These are phyloP conservation scores for Colletotrichum gigasporum DNA, from an alignment of 2,329 filamentous ascomycete species.

Conservation along the genomic window DNA sequence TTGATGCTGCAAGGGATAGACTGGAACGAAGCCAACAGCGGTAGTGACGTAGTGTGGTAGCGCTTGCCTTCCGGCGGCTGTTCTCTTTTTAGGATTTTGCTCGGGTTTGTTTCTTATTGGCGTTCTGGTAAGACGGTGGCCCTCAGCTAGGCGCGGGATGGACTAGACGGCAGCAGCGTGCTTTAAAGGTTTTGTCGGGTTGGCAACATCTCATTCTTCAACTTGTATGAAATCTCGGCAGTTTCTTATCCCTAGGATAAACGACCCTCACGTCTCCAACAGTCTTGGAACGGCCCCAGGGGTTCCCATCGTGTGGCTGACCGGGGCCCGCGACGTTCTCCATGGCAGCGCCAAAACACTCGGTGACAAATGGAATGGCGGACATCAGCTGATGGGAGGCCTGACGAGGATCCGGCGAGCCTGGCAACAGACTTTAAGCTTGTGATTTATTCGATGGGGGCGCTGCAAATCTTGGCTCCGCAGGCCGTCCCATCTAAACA, in stretches of 20 bases:
- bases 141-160: conserved; percentile 9
- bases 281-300: too few relatives aligned
- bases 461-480: neutral
- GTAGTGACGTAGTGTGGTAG: neutral
- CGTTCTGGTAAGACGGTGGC: conserved; percentile 8
- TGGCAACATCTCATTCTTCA: neutral
- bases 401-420: neutral
- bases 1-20: conserved; percentile 38
- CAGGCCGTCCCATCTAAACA: neutral
- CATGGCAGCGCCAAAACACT: too few relatives aligned
- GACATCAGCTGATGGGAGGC: neutral
- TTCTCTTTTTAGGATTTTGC: neutral
- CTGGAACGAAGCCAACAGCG: conserved; percentile 33
- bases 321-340: too few relatives aligned
- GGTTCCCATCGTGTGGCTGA: too few relatives aligned
- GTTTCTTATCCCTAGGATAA: neutral
- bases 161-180: neutral
- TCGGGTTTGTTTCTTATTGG: neutral
- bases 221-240: neutral
- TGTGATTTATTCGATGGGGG: neutral
- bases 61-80: neutral
- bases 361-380: neutral
- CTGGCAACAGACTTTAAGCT: neutral
- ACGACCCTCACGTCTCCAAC: conserved; percentile 2
- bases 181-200: neutral